Base-by-base conservation (phyloP, 495 filamentous ascomycete genomes). In the Haplographium delicatum region DNA sequence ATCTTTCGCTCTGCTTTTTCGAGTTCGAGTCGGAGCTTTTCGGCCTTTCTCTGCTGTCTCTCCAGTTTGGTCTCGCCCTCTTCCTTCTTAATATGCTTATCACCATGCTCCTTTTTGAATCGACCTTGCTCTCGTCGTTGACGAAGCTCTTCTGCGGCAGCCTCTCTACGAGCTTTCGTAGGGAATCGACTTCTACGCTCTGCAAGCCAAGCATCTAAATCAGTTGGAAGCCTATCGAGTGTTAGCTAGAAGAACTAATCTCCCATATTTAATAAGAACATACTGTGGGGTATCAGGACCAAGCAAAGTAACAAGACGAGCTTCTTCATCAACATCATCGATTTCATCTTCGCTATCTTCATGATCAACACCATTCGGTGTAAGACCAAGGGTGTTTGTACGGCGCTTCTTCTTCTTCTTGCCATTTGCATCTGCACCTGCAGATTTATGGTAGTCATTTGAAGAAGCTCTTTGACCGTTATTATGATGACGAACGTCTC, bases 181-280 rank as follows among this genome's bases (percentile, higher is more conserved):
- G 90, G 90, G 62, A 75, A 96, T 15, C 80, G 80, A 56, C 82
- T 84, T 59, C 77, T 83, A 19, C 90, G 81, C 62, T 93, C 88
- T 33, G 79, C 81, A 47, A 94, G 81, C 86, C 88, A 96, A 16
- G 81, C 79, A 10, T 78, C 75, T 47, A 95, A 74, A 48, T 94
- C 89, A n/a, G 78, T 68, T 3, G 75, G 62, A 19, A 65, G 79
- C 63, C 70, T 85, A 67, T 34, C 4, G 7, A 54, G 25, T 45
- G 58, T 61, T 58, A 61, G 58, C 54, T 51, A 61, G 47, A 57
- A 61, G 51, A 57, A 55, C 50, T 57, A 61, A 55, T 54, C 54
- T 58, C 42, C 54, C 50, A 44, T 34, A 33, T 13, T 20, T 45
- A 51, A 23, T 31, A 42, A 41, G 40, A 16, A 53, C 43, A 40